Evolutionary conservation across 1,284 basidiomycete genomes (phyloP).

Genomic region (Cutaneotrichosporon arboriforme): DNA sequence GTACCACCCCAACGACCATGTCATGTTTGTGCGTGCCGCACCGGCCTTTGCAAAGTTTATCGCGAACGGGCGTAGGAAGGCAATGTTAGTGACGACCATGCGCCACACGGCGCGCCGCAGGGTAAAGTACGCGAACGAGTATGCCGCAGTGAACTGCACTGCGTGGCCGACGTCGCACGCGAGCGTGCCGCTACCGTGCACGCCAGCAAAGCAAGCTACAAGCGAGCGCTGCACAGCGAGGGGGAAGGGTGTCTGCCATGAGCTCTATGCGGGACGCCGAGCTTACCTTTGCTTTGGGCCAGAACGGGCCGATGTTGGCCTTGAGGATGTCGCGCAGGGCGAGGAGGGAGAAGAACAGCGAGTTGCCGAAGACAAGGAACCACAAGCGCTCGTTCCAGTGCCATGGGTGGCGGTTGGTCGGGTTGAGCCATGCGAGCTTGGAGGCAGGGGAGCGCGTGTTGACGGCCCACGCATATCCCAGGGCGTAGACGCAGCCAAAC

Average conservation of each 20-base stretch:
- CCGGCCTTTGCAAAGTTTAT: constrained; percentile 33
- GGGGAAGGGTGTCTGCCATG: constrained; percentile 17
- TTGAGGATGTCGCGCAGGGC: constrained; percentile 28
- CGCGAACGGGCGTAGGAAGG: constrained; percentile 30
- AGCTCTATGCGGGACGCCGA: background rate
- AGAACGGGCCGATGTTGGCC: constrained; percentile 20
- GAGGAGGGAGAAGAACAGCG: constrained; percentile 20
- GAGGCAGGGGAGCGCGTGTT: constrained; percentile 9
- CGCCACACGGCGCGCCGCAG: constrained; percentile 17
- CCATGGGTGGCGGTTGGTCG: constrained; percentile 33
- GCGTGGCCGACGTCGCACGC: constrained; percentile 5
- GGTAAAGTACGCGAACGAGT: constrained; percentile 17
- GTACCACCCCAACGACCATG: constrained; percentile 24
- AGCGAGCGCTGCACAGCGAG: constrained; percentile 18
- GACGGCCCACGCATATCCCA: constrained; percentile 16
- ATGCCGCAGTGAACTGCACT: constrained; percentile 3
- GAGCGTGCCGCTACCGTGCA: background rate
- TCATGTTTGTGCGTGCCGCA: constrained; percentile 21
- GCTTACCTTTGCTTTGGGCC: constrained; percentile 23
- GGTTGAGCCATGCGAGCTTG: constrained; percentile 19
- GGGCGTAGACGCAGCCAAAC: constrained; percentile 18
- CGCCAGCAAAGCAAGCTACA: constrained; percentile 3
- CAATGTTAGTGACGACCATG: constrained; percentile 14
- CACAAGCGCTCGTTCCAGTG: constrained; percentile 44
- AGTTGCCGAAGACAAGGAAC: constrained; percentile 35